These are phyloP conservation scores for Bimuria novae-zelandiae DNA, from an alignment of 2,329 filamentous ascomycete species.

Conservation along the genomic window DNA sequence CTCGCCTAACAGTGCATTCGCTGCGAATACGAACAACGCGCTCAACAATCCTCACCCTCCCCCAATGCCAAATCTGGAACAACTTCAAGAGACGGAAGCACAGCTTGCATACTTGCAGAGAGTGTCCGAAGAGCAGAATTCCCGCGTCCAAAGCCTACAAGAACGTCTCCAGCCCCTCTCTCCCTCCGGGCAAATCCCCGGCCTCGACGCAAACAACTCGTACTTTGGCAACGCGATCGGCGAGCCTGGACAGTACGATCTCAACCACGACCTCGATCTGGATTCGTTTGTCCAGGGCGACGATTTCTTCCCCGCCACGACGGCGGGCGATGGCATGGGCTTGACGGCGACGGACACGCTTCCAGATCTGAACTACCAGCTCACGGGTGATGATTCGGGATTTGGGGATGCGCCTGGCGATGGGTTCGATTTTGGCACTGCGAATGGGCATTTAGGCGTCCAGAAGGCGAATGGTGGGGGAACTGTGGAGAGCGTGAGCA, in stretches of 20 bases:
- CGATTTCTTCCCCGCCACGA: constrained; percentile 55
- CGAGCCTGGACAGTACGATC: constrained; percentile 45
- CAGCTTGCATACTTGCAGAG: constrained; percentile 80
- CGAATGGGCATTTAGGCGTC: constrained; percentile 13
- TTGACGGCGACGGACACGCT: constrained; percentile 14
- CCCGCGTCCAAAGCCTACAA: constrained; percentile 74
- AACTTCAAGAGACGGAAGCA: constrained; percentile 70
- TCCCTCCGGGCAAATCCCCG: constrained; percentile 78
- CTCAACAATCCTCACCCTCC: constrained; percentile 60
- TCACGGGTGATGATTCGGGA: constrained; percentile 15
- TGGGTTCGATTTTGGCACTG: background rate
- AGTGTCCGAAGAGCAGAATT: constrained; percentile 78
- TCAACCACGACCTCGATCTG: constrained; percentile 60
- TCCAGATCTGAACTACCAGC: constrained; percentile 35
- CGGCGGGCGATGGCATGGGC: background rate
- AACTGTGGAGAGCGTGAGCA: constrained; percentile 49
- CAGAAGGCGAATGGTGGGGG: constrained; percentile 19
- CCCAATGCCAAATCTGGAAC: constrained; percentile 61
- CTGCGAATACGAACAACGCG: constrained; percentile 57
- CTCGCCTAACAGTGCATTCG: constrained; percentile 24
- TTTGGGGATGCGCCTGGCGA: constrained; percentile 8
- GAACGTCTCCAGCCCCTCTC: constrained; percentile 77
- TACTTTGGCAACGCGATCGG: constrained; percentile 47
- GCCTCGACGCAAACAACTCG: constrained; percentile 51
- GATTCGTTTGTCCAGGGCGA: constrained; percentile 62